Percentiles rank a stretch among this genome's conserved stretches.
Conservation (phyloP, 2,329 filamentous ascomycete genomes). For the Aspergillus flavus region DNA sequence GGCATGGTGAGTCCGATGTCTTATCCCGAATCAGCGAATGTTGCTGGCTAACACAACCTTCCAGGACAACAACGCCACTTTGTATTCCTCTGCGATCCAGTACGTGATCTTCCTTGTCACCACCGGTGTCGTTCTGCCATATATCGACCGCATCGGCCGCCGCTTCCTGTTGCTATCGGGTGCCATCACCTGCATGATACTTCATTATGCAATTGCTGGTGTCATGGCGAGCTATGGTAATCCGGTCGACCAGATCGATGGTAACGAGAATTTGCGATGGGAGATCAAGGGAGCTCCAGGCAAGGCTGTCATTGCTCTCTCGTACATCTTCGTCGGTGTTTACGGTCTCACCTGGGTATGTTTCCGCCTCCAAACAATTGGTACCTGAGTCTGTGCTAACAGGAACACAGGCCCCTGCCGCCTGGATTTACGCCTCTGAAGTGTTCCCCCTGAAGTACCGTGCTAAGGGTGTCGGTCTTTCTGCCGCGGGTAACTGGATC, state of each 20-base stretch:
- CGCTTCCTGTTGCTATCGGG: slow-evolving; percentile 52
- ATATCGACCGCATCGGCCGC: slow-evolving; percentile 55
- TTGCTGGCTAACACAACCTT: slow-evolving; percentile 8
- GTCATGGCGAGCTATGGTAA: slow-evolving; percentile 55
- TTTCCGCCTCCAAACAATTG: slow-evolving; percentile 22
- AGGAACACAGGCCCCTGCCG: slow-evolving; percentile 53
- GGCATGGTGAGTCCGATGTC: slow-evolving; percentile 42
- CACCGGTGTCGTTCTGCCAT: slow-evolving; percentile 53
- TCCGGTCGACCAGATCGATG: slow-evolving; percentile 48
- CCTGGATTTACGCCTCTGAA: slow-evolving; percentile 63
- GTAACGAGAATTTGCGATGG: slow-evolving; percentile 51
- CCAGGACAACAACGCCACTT: slow-evolving; percentile 41
- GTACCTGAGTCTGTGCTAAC: not conserved
- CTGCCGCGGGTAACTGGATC: slow-evolving; percentile 65
- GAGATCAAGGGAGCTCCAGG: slow-evolving; percentile 53
- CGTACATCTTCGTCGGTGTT: slow-evolving; percentile 54
- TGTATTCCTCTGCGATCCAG: slow-evolving; percentile 59
- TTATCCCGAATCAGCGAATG: no score
- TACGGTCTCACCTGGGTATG: slow-evolving; percentile 46
- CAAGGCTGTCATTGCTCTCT: slow-evolving; percentile 65
- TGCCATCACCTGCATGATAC: slow-evolving; percentile 48
- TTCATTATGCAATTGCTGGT: slow-evolving; percentile 59
- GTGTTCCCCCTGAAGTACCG: slow-evolving; percentile 67
- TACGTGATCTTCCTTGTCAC: slow-evolving; percentile 61
- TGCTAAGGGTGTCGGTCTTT: slow-evolving; percentile 64